Evolutionary conservation across 768 basidiomycete genomes (phyloP).

Genomic region (Lentinula lateritia): DNA sequence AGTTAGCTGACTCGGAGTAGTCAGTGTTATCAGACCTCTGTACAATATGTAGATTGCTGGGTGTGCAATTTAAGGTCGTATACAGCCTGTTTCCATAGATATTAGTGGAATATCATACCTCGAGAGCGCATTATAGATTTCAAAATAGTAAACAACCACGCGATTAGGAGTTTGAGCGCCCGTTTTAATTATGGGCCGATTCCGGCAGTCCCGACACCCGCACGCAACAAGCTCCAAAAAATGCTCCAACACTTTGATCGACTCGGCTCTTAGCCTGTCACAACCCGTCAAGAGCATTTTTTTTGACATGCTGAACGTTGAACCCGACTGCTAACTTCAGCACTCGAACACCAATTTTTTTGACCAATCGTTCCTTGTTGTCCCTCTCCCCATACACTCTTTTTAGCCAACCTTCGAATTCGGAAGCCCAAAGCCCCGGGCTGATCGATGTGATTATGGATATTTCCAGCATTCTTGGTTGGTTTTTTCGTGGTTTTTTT

Average conservation of each 20-base stretch:
- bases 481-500: not conserved
- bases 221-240: not conserved
- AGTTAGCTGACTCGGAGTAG: too few relatives aligned
- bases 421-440: not conserved
- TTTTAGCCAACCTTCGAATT: not conserved
- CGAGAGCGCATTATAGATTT: too few relatives aligned
- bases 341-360: not conserved
- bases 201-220: not conserved
- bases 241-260: not conserved
- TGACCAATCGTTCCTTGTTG: not conserved
- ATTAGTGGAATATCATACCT: too few relatives aligned
- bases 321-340: not conserved
- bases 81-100: too few relatives aligned
- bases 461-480: not conserved
- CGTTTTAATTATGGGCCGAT: not conserved
- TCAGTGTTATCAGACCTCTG: too few relatives aligned
- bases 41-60: too few relatives aligned
- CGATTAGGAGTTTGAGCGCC: not conserved
- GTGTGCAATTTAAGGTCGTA: too few relatives aligned
- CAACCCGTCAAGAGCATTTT: not conserved
- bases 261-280: not conserved
- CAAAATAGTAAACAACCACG: not conserved
- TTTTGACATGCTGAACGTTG: not conserved
- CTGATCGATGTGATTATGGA: not conserved
- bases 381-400: not conserved